phyloP scores from a whole-genome alignment of 148 eudicot genomes.

The Camellia lanceoleosa region DNA sequence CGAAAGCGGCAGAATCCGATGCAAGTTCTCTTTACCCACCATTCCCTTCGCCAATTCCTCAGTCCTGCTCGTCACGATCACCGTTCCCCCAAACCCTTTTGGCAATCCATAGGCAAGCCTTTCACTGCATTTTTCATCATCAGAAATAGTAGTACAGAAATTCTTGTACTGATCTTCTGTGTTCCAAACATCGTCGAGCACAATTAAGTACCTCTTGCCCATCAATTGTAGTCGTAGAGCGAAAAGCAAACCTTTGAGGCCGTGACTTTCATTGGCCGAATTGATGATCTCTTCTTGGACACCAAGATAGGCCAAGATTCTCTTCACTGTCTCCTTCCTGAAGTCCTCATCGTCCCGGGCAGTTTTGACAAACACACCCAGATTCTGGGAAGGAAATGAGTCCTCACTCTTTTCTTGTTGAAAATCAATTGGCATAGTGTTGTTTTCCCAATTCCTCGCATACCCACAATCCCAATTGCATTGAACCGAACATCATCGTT shows the following conservation, averaged over 20 bases:
- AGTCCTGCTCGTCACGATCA: slow-evolving; percentile 21
- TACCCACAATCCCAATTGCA: slow-evolving; percentile 27
- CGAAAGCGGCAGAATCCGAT: slow-evolving; percentile 12
- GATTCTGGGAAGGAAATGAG: slow-evolving; percentile 19
- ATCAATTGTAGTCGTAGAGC: slow-evolving; percentile 19
- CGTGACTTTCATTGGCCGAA: neutral
- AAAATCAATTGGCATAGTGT: slow-evolving; percentile 29
- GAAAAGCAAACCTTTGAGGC: slow-evolving; percentile 18
- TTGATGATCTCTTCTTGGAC: slow-evolving; percentile 18
- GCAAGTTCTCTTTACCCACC: slow-evolving; percentile 27
- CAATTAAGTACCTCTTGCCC: slow-evolving; percentile 32
- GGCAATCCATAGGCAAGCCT: slow-evolving; percentile 26
- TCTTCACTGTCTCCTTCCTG: slow-evolving; percentile 23
- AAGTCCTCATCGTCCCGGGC: slow-evolving; percentile 8
- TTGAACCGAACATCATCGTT: neutral
- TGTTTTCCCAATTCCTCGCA: slow-evolving; percentile 35
- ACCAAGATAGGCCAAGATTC: slow-evolving; percentile 28
- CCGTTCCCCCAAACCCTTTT: slow-evolving; percentile 27
- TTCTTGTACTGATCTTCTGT: neutral
- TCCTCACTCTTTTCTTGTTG: neutral
- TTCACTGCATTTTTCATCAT: slow-evolving; percentile 3
- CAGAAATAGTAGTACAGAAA: neutral
- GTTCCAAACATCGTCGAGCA: slow-evolving; percentile 30
- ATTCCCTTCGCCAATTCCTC: slow-evolving; percentile 13
- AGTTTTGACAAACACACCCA: slow-evolving; percentile 33